Conservation (phyloP, 108 stramenopile genomes). For the Nitzschia inconspicua region DNA sequence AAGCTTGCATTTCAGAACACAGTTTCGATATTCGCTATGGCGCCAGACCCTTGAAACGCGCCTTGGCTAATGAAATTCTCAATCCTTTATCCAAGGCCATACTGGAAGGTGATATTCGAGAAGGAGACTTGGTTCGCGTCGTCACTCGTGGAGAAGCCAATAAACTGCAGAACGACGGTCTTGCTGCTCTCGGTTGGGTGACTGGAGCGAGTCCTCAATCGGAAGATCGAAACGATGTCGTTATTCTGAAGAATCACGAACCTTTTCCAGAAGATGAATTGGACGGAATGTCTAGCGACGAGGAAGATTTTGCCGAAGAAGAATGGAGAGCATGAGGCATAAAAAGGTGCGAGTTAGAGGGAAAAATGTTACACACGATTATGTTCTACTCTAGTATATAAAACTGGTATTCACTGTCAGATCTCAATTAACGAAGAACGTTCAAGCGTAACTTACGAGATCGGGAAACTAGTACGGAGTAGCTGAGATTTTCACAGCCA, state of each 20-base stretch:
- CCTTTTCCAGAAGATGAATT: background rate
- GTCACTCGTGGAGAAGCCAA: constrained; percentile 65
- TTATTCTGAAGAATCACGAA: constrained; percentile 52
- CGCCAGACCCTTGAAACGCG: constrained; percentile 91
- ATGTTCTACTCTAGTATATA: no score
- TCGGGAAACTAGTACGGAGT: no score
- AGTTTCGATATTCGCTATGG: constrained; percentile 92
- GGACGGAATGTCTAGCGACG: background rate
- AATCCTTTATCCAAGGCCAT: constrained; percentile 77
- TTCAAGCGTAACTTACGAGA: no score
- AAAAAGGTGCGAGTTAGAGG: no score
- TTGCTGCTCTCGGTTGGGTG: constrained; percentile 42
- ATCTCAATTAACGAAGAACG: no score
- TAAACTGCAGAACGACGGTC: constrained; percentile 30
- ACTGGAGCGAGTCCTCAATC: constrained; percentile 26
- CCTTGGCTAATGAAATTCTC: constrained; percentile 84
- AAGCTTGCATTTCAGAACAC: constrained; percentile 55
- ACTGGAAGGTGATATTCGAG: constrained; percentile 57
- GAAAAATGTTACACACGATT: no score
- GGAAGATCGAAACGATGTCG: constrained; percentile 64
- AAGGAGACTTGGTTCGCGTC: constrained; percentile 67
- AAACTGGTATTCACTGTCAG: no score
- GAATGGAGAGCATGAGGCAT: background rate
- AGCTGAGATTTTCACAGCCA: no score
- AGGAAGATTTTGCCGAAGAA: constrained; percentile 1